These are phyloP conservation scores for Takashimella tepidaria DNA, from an alignment of 1,284 basidiomycete species.

Conservation along the genomic window DNA sequence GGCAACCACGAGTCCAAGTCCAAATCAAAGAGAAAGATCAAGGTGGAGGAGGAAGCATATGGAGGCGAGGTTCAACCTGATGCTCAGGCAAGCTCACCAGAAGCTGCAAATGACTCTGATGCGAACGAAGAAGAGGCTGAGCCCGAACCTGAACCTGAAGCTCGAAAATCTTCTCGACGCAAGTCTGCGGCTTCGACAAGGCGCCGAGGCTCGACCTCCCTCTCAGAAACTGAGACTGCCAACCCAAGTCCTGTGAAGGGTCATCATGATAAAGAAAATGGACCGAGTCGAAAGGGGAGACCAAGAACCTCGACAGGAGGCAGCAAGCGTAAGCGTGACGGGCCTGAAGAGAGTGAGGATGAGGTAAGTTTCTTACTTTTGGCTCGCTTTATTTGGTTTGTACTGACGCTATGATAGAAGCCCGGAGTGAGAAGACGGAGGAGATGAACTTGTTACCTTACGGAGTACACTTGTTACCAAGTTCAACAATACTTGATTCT, in stretches of 20 bases:
- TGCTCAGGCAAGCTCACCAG: not conserved
- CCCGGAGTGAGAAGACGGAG: not conserved
- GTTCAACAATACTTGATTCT: no score
- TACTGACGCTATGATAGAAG: no score
- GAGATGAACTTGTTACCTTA: not conserved
- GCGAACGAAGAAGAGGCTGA: not conserved
- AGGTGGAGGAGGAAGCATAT: not conserved
- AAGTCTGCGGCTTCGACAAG: not conserved
- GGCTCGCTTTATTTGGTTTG: not conserved
- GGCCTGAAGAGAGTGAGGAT: not conserved
- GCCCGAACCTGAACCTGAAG: not conserved
- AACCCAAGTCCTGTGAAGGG: not conserved
- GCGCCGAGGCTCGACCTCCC: not conserved
- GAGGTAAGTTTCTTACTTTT: not conserved
- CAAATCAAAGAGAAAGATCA: not conserved
- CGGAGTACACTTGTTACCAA: no score
- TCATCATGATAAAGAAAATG: not conserved
- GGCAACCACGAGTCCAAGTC: not conserved
- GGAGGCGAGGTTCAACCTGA: not conserved
- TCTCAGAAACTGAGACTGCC: not conserved
- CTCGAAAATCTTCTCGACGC: not conserved
- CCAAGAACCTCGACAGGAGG: not conserved
- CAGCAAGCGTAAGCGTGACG: not conserved
- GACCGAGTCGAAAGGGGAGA: not conserved
- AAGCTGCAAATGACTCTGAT: not conserved